Evolutionary conservation across 805 yeast genomes (phyloP).

Genomic region (Schwanniomyces sp.): DNA sequence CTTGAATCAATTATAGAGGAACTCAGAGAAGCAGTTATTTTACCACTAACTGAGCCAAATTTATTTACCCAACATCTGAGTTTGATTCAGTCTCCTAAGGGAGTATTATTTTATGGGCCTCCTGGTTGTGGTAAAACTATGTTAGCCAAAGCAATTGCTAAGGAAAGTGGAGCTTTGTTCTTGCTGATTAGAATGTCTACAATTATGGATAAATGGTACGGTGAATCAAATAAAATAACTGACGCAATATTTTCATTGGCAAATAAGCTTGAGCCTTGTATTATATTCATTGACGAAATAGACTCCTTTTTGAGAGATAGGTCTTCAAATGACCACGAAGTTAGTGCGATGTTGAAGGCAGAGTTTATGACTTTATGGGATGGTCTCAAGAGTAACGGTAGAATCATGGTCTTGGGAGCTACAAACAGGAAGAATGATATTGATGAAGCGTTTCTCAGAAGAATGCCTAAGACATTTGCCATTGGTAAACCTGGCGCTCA

Average conservation of each 20-base stretch:
- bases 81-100: conserved; percentile 87
- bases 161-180: conserved; percentile 88
- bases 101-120: conserved; percentile 90
- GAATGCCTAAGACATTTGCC: conserved; percentile 89
- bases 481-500: conserved; percentile 66
- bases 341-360: conserved; percentile 91
- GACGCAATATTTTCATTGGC: conserved; percentile 93
- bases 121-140: conserved; percentile 98
- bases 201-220: conserved; percentile 96
- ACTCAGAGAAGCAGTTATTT: conserved; percentile 80
- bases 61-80: conserved; percentile 66
- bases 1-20: conserved; percentile 80
- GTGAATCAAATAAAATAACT: conserved; percentile 90
- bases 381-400: conserved; percentile 75
- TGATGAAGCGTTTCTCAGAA: conserved; percentile 86
- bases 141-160: conserved; percentile 94
- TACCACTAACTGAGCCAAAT: conserved; percentile 77
- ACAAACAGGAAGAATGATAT: conserved; percentile 91
- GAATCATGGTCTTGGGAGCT: conserved; percentile 89
- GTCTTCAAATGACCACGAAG: conserved; percentile 83
- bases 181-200: conserved; percentile 90
- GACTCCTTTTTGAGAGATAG: conserved; percentile 92
- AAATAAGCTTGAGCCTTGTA: conserved; percentile 87
- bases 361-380: conserved; percentile 99
- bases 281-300: conserved; percentile 92